Evolutionary conservation across 139 green algal genomes (phyloP).

Genomic region (Eudorina sp.): DNA sequence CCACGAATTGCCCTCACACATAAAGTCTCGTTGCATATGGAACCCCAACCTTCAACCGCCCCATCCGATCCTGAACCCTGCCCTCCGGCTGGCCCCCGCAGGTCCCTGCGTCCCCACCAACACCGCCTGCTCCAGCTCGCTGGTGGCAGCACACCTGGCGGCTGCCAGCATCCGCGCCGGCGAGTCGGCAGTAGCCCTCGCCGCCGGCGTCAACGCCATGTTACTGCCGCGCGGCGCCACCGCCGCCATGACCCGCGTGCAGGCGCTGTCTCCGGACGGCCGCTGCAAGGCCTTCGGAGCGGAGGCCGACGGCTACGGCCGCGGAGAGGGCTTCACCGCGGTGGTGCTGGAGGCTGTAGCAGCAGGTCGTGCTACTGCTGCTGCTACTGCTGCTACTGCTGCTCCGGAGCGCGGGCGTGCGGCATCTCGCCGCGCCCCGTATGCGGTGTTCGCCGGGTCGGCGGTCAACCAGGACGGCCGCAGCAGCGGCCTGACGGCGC

Average conservation of each 20-base stretch:
- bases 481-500: slow-evolving; percentile 88
- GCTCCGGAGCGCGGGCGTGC: too few species aligned
- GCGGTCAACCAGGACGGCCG: slow-evolving; percentile 93
- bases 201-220: slow-evolving; percentile 83
- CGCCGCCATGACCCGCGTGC: slow-evolving; percentile 79
- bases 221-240: slow-evolving; percentile 74
- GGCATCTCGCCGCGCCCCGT: neutral
- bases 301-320: slow-evolving; percentile 88
- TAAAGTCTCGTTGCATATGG: neutral
- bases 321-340: slow-evolving; percentile 82
- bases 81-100: slow-evolving; percentile 2
- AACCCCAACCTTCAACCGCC: too few species aligned
- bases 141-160: slow-evolving; percentile 87
- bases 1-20: too few species aligned
- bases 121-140: slow-evolving; percentile 89
- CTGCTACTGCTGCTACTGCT: neutral
- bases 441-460: slow-evolving; percentile 71
- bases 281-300: slow-evolving; percentile 89
- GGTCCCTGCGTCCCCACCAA: slow-evolving; percentile 84
- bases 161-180: slow-evolving; percentile 54
- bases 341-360: slow-evolving; percentile 70
- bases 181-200: slow-evolving; percentile 58
- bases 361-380: neutral
- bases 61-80: too few species aligned
- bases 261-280: slow-evolving; percentile 75